Conservation (phyloP, 352 stramenopile species). For the Peronospora tabacina region DNA sequence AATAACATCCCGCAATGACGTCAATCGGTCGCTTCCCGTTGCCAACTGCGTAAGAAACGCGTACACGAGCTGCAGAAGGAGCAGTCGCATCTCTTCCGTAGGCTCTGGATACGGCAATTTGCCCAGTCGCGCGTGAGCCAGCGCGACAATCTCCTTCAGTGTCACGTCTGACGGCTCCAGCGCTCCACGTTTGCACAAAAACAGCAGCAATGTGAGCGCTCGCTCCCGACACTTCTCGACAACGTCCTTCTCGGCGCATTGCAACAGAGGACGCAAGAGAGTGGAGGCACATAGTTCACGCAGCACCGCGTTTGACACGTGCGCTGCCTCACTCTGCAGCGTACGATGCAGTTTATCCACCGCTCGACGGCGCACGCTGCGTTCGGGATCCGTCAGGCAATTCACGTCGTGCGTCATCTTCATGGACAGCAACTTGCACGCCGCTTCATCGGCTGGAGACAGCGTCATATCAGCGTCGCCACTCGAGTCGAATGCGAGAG, state of each 20-base stretch:
- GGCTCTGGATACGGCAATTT: conserved; percentile 71
- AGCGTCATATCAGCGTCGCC: conserved; percentile 3
- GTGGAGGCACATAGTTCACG: conserved; percentile 35
- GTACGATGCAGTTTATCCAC: conserved; percentile 61
- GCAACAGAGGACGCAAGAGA: conserved; percentile 43
- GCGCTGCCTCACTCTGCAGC: conserved; percentile 38
- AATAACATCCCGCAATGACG: conserved; percentile 50
- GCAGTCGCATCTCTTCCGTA: conserved; percentile 74
- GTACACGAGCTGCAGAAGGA: conserved; percentile 53
- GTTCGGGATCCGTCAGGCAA: conserved; percentile 63
- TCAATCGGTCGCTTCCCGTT: conserved; percentile 6
- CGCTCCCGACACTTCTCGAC: conserved; percentile 80
- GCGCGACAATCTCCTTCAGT: conserved; percentile 41
- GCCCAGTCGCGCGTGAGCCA: conserved; percentile 50
- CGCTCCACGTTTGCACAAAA: conserved; percentile 43
- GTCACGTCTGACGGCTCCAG: conserved; percentile 34
- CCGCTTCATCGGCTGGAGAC: conserved; percentile 39
- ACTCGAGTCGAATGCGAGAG: background rate
- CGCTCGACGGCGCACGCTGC: conserved; percentile 57
- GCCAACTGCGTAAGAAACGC: conserved; percentile 49
- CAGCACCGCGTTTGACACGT: conserved; percentile 31
- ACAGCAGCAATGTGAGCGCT: conserved; percentile 48
- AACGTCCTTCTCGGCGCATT: conserved; percentile 37
- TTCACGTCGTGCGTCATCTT: conserved; percentile 82
- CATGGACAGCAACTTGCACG: conserved; percentile 60